Evolutionary conservation across 2,329 filamentous ascomycete species (phyloP), one percentile per base, ranked within the genome.

Genomic region (Arthrobotrys conoides): DNA sequence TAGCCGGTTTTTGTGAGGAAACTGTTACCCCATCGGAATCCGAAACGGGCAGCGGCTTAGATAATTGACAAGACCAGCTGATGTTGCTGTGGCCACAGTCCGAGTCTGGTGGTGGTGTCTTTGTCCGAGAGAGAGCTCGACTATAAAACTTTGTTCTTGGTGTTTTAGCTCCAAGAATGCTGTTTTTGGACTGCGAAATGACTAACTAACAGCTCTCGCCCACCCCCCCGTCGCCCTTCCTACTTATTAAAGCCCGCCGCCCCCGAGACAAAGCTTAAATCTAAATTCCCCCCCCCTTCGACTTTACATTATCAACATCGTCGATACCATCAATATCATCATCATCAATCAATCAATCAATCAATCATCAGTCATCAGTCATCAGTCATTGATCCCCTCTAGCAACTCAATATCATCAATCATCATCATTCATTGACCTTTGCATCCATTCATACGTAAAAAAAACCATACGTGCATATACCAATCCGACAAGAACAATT

Each of bases 11-110:
- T 57, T 77, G 66, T 77, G 53, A 71, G 55, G 57, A 71, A 71
- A 71, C 61, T n/a, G 67, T 77, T 77, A 77, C 72, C 72, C 72
- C 72, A 77, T 77, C 72, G 27, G 33, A 77, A 77, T 59, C 72
- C 67, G 18, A 57, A 66, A 59, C 49, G 30, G 72, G 67, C 59
- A 77, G 63, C 55, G 65, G 41, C 64, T 76, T 76, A 76, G 71
- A 76, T 76, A 76, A 76, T 76, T 63, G n/a, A 20, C 53, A 59
- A 53, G 41, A 22, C 71, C 51, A 61, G 33, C 53, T 55, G 61
- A 55, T 53, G 20, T 57, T 6, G 36, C 66, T 36, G 66, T 59
- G 46, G 38, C 46, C 61, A 49, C 41, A 46, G 22, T 48, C 61
- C 41, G 61, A 65, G 38, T 48, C 44, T 24, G 38, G 8, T 12